These are phyloP conservation scores for Scedosporium apiospermum DNA, from an alignment of 2,329 filamentous ascomycete genomes.

Conservation along the genomic window DNA sequence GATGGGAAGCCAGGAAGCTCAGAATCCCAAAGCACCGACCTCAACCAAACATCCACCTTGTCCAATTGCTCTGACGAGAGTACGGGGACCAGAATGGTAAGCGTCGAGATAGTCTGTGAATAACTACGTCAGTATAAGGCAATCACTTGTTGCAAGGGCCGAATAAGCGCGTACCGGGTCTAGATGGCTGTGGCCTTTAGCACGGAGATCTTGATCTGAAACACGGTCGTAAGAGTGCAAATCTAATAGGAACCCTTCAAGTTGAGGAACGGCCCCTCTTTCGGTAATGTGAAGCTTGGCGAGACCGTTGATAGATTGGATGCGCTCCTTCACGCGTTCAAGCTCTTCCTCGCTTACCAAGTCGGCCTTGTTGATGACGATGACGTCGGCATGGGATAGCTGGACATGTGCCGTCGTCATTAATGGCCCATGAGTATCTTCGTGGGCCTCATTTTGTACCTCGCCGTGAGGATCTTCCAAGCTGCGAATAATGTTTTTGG, in stretches of 20 bases:
- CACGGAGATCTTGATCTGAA: constrained; percentile 57
- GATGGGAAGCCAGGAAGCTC: constrained; percentile 40
- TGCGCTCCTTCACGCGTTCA: constrained; percentile 56
- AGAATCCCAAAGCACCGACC: constrained; percentile 75
- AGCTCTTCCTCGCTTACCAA: constrained; percentile 65
- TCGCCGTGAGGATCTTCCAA: constrained; percentile 62
- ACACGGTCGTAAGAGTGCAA: constrained; percentile 88
- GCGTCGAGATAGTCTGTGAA: constrained; percentile 68
- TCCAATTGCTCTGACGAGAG: constrained; percentile 49
- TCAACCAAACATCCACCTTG: constrained; percentile 70
- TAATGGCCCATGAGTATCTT: constrained; percentile 50
- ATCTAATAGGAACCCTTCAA: constrained; percentile 82
- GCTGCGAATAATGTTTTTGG: constrained; percentile 77
- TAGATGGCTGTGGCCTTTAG: constrained; percentile 80
- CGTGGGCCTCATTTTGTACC: constrained; percentile 40
- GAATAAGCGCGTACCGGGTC: constrained; percentile 56
- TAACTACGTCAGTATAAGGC: constrained; percentile 11
- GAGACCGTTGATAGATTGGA: constrained; percentile 79
- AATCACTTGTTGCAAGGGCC: neutral
- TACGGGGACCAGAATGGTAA: constrained; percentile 58
- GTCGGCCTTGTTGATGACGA: constrained; percentile 91
- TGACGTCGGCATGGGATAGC: constrained; percentile 91
- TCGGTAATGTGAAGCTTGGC: constrained; percentile 77
- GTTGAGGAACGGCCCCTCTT: constrained; percentile 66
- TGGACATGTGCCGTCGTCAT: constrained; percentile 92